Conservation (phyloP, 345 rosid genomes). For the Aquilaria sinensis region DNA sequence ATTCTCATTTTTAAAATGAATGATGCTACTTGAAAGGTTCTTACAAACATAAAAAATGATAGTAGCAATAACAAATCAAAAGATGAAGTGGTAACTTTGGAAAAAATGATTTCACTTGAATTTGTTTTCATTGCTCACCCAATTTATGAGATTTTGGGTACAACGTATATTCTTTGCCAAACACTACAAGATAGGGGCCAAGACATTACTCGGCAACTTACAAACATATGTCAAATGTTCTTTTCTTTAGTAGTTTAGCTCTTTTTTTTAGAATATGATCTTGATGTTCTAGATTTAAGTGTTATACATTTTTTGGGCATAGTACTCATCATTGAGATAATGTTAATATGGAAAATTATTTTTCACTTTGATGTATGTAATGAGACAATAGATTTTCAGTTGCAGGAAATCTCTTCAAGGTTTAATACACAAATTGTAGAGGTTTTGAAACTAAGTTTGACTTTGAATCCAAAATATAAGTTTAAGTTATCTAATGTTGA, state of each 20-base stretch:
- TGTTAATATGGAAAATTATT: neutral
- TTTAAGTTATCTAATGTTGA: too few species aligned
- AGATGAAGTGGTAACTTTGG: neutral
- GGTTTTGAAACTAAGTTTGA: too few species aligned
- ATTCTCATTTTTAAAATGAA: neutral
- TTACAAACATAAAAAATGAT: neutral
- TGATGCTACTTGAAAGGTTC: neutral
- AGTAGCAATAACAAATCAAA: neutral
- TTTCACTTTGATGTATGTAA: neutral
- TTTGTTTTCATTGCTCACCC: neutral
- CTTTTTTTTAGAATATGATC: neutral
- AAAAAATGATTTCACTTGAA: neutral
- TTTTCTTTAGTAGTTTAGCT: neutral
- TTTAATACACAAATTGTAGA: neutral
- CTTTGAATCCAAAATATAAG: too few species aligned
- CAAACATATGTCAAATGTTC: neutral
- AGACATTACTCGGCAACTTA: neutral
- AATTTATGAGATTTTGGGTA: neutral
- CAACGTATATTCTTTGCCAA: neutral
- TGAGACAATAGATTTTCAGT: neutral
- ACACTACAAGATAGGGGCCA: neutral
- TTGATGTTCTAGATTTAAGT: neutral
- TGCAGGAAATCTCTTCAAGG: neutral
- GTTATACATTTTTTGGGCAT: neutral
- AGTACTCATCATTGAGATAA: neutral